Percentiles rank a stretch among this genome's conserved stretches.
Conservation (phyloP, 2,329 filamentous ascomycete genomes). For the Cercospora zeina region DNA sequence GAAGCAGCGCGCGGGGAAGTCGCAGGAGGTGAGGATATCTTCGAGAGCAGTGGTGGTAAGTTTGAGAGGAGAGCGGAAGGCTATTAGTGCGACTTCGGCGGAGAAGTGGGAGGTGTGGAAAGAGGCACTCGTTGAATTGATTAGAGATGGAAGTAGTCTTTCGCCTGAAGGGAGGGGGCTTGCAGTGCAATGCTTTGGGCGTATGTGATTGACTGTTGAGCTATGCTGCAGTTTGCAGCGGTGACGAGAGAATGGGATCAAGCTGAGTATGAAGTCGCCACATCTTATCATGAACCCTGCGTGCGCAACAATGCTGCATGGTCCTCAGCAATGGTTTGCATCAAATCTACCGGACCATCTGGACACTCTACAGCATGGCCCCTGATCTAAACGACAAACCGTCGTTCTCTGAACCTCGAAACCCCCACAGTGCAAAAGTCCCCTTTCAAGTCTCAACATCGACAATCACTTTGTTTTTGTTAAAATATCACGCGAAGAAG, state of each 20-base stretch:
- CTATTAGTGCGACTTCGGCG: background rate
- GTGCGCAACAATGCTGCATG: background rate
- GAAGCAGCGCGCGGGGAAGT: background rate
- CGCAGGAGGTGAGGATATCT: background rate
- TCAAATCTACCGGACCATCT: background rate
- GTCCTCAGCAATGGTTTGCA: background rate
- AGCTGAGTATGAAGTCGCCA: background rate
- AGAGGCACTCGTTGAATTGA: background rate
- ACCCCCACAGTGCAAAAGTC: background rate
- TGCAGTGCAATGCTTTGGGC: background rate
- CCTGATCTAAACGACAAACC: background rate
- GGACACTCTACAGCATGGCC: background rate
- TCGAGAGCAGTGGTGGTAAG: background rate
- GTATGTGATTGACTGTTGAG: background rate
- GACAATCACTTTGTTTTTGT: background rate
- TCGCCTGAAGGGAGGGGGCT: background rate
- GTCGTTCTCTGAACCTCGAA: background rate
- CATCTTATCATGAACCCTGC: background rate
- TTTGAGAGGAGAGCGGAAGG: background rate
- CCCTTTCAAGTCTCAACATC: background rate
- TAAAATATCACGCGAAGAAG: background rate
- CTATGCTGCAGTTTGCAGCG: background rate
- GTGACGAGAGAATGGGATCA: background rate
- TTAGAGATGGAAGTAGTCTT: background rate
- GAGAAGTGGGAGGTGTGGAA: background rate